phyloP scores from a whole-genome alignment of 2,329 filamentous ascomycete species.

The Rutstroemia sp. region DNA sequence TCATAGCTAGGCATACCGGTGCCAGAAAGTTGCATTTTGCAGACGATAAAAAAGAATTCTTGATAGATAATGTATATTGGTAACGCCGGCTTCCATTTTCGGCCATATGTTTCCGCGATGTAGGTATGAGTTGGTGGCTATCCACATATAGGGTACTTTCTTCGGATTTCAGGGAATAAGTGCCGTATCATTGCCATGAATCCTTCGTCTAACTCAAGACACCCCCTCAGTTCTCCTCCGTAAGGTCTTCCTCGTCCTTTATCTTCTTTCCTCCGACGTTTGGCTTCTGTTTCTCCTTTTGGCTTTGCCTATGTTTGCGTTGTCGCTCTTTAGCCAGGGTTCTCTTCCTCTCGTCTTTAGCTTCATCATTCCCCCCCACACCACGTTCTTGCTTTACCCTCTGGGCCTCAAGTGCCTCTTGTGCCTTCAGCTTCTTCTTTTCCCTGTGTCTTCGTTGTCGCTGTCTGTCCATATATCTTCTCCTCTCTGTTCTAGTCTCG shows the following conservation, averaged over 20 bases:
- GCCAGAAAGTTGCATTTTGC: too few relatives aligned
- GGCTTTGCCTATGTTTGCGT: conserved; percentile 2
- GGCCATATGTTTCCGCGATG: too few relatives aligned
- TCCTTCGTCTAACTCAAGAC: too few relatives aligned
- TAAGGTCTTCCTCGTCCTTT: background rate
- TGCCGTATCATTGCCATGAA: too few relatives aligned
- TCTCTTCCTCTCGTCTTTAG: conserved; percentile 4
- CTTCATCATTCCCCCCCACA: background rate
- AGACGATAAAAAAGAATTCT: too few relatives aligned
- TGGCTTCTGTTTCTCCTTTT: background rate
- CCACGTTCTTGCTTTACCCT: background rate
- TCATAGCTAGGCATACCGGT: too few relatives aligned
- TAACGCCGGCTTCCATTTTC: too few relatives aligned
- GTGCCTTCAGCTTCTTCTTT: background rate
- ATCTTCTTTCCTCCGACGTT: background rate
- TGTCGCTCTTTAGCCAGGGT: conserved; percentile 1
- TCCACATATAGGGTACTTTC: too few relatives aligned
- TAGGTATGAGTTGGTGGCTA: too few relatives aligned
- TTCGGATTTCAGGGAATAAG: too few relatives aligned
- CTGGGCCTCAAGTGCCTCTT: background rate
- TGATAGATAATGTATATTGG: too few relatives aligned
- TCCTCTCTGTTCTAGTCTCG: background rate
- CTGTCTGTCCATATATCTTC: conserved; percentile 5
- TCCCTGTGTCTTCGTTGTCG: conserved; percentile 3
- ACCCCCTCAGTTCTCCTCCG: too few relatives aligned